phyloP scores from a whole-genome alignment of 192 early-diverging fungal genomes.

The Coemansia sp. region DNA sequence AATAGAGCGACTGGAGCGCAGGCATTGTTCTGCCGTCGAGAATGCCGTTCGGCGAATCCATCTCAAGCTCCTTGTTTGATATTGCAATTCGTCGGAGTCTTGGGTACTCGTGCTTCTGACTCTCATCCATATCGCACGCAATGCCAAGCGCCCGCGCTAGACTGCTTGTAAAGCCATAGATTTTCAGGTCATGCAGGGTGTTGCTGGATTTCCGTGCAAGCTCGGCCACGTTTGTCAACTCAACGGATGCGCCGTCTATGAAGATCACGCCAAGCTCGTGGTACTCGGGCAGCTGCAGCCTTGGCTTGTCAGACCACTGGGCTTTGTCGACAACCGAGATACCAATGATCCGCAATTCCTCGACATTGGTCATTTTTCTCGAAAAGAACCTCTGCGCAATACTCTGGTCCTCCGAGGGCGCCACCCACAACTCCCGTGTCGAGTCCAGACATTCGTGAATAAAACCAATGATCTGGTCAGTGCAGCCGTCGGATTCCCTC shows the following conservation, averaged over 20 bases:
- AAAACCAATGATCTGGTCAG: conserved; percentile 9
- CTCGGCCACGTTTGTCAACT: conserved; percentile 3
- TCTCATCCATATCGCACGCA: background rate
- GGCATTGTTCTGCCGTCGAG: conserved; percentile 21
- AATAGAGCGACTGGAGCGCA: conserved; percentile 14
- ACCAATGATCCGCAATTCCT: conserved; percentile 29
- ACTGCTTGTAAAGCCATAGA: conserved; percentile 10
- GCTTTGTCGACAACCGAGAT: background rate
- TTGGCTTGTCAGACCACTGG: background rate
- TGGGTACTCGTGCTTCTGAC: conserved; percentile 4
- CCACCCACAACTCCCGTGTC: conserved; percentile 26
- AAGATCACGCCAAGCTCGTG: conserved; percentile 14
- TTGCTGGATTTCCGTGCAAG: conserved; percentile 7
- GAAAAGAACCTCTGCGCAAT: conserved; percentile 1
- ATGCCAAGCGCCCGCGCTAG: conserved; percentile 9
- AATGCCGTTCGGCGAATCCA: background rate
- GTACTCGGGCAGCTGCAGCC: conserved; percentile 7
- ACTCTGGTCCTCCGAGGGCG: conserved; percentile 2
- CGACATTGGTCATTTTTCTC: background rate
- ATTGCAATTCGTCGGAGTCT: conserved; percentile 23
- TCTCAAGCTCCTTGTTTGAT: background rate
- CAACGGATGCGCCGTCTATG: conserved; percentile 12
- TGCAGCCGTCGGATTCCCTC: background rate
- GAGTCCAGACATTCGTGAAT: background rate
- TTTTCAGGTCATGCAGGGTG: conserved; percentile 25